Base-by-base conservation (phyloP, 768 basidiomycete species). In the Mycena capillaripes region DNA sequence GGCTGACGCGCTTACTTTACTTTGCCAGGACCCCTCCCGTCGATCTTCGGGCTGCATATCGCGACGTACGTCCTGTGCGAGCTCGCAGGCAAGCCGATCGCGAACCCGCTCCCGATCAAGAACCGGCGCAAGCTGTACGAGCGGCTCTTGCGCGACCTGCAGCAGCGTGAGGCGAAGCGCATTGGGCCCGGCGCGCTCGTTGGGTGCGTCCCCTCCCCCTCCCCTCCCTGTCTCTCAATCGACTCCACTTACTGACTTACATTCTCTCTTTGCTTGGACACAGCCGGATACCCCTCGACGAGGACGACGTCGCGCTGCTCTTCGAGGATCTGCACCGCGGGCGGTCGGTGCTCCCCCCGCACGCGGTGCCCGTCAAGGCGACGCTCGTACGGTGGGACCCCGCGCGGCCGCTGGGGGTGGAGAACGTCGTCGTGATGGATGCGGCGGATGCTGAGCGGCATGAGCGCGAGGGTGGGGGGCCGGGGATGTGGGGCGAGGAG, bases 41-140 rank as follows among this genome's bases (percentile, higher is more conserved):
- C 94, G 2, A 91, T 97, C 69, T 99, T 99, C 79, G 98, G 97
- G 19, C 87, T 99, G 71, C 89, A 97, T 75, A 92, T 93, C 44
- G 94, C 95, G 23, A 95, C 95, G 0, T 98, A 95, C 78, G 90
- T 99, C 68, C 83, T 97, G 8, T 95, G 94, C 79, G 93, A 93
- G 67, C 83, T 98, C 60, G 95, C 96, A 1, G 93, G 89, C 6
- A 95, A 95, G 78, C 93, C 95, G 0, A 92, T 98, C 62, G 79
- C 83, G 52, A 94, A 97, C 74, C 95, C 96, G 3, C 84, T 97
- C 2, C 91, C 96, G 8, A 91, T 97, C 76, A 97, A 97, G 81
- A 91, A 92, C 70, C 89, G 96, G 56, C 90, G 87, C 78, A 96
- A 97, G 81, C 81, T 96, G 38, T 97, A 97, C 74, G 93, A 95